Base-by-base conservation (phyloP, 2,329 filamentous ascomycete species). In the Microdochium bolleyi region DNA sequence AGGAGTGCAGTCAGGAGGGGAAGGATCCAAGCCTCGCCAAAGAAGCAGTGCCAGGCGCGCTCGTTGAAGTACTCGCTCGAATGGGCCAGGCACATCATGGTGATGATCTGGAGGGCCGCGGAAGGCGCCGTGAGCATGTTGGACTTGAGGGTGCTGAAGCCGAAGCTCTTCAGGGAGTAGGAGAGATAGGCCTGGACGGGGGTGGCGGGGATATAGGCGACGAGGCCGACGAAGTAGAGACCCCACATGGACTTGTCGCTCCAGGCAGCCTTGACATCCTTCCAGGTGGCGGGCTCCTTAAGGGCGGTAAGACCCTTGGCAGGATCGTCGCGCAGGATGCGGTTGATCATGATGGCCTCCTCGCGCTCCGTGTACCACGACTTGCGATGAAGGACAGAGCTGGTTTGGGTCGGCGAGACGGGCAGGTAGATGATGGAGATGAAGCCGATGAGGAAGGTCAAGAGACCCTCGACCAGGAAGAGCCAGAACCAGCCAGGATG, bases 341-440 rank as follows among this genome's bases (percentile, higher is more conserved):
- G 59, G 61, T 87, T 88, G 19, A 85, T 77, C 77, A 88, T 82
- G 60, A 88, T 87, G 53, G 81, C 78, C 60, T 88, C 85, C 61
- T 89, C 82, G 2, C 73, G 73, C 61, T 87, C 84, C 2, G 71
- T 79, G 64, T 86, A 87, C 84, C 84, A 86, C 4, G 85, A 62
- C 44, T 81, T 82, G 2, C 81, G 78, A 48, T 80, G 82, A 56
- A 89, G 76, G 48, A 74, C 66, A 21, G 78, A 76, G 10, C 76
- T 79, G 3, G 87, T 90, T 50, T 83, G 76, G 0, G 83, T 85
- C 0, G 87, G 86, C 0, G 83, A 87, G 24, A 74, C 67, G 0
- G 83, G 82, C 52, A 87, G 77, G 63, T 83, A 85, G 49, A 83
- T 70, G 53, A 76, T 79, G 1, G 80, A 80, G 21, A 77, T 60